Conservation (phyloP, 257 asterid species). For the Solanum okadae region DNA sequence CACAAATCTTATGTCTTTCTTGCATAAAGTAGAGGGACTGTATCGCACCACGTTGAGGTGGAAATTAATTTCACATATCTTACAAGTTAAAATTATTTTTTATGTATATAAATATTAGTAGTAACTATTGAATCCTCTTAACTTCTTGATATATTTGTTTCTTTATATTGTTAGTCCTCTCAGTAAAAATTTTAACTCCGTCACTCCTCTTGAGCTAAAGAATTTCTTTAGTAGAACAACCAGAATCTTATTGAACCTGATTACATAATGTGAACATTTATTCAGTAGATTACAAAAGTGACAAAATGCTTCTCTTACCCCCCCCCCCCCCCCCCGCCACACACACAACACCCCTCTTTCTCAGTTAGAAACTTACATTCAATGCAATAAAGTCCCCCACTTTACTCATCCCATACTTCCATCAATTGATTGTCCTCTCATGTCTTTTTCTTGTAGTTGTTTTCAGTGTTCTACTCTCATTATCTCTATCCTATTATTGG, state of each 20-base stretch:
- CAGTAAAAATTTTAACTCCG: neutral
- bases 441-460: neutral
- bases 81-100: too few species aligned
- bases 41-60: too few species aligned
- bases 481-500: neutral
- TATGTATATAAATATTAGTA: too few species aligned
- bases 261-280: neutral
- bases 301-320: neutral
- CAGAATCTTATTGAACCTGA: neutral
- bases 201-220: neutral
- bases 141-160: too few species aligned
- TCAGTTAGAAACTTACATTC: neutral
- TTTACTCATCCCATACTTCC: neutral
- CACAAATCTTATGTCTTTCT: too few species aligned
- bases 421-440: neutral
- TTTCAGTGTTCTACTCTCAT: neutral
- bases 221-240: neutral
- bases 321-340: too few species aligned
- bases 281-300: neutral
- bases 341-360: too few species aligned
- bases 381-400: neutral
- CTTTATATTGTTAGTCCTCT: neutral
- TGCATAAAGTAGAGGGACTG: too few species aligned
- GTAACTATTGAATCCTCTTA: too few species aligned
- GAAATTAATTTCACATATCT: too few species aligned